Evolutionary conservation across 495 filamentous ascomycete species (phyloP).

Genomic region (Trichoderma parareesei): DNA sequence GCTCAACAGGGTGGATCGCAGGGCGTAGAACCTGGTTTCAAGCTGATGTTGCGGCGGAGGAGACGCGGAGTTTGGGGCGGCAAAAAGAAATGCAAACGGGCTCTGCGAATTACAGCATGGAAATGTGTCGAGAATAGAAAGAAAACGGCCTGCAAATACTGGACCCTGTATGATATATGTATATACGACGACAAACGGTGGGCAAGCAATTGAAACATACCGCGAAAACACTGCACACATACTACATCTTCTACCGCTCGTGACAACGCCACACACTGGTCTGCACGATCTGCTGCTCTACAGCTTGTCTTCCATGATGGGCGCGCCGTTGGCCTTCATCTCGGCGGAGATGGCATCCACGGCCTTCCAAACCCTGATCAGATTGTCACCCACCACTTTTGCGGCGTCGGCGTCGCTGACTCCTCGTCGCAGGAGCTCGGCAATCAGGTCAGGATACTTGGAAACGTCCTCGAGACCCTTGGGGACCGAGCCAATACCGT

Average conservation of each 20-base stretch:
- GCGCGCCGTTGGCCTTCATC: conserved; percentile 51
- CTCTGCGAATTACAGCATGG: neutral
- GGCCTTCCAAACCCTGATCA: conserved; percentile 69
- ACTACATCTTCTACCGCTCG: too few species aligned
- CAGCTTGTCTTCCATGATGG: conserved; percentile 55
- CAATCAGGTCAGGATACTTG: conserved; percentile 73
- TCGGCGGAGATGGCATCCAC: conserved; percentile 55
- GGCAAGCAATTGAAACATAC: too few species aligned
- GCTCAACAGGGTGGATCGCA: conserved; percentile 71
- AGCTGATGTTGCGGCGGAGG: neutral
- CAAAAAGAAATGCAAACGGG: neutral
- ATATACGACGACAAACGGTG: neutral
- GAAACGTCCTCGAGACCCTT: conserved; percentile 68
- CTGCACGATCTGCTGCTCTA: neutral
- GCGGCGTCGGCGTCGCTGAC: conserved; percentile 57
- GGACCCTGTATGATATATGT: neutral
- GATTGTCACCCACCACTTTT: conserved; percentile 64
- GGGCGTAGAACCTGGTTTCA: conserved; percentile 25
- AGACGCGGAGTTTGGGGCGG: neutral
- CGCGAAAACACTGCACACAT: too few species aligned
- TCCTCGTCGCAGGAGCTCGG: conserved; percentile 59
- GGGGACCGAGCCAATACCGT: conserved; percentile 53
- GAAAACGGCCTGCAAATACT: neutral
- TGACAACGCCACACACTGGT: too few species aligned
- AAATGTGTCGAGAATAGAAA: neutral